Conservation (phyloP, 176 grass and related monocot species). For the Poa annua region DNA sequence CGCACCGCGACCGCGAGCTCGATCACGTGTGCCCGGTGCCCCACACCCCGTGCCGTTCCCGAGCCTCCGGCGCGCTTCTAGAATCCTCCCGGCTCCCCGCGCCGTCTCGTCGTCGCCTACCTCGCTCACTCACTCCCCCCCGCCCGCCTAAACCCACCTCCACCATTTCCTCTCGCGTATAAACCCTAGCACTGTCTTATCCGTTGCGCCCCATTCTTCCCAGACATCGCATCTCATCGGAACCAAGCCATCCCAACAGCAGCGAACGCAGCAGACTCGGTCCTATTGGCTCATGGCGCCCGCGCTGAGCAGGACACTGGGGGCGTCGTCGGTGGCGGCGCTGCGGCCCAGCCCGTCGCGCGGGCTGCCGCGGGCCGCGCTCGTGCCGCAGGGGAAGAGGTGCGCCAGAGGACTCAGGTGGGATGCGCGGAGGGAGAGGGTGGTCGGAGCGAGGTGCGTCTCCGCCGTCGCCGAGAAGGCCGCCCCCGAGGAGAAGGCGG, state of each 20-base stretch:
- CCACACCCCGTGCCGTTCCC: conserved; percentile 30
- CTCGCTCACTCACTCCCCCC: background rate
- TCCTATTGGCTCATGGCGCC: conserved; percentile 42
- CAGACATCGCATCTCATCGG: background rate
- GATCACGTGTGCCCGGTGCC: background rate
- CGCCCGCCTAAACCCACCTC: conserved; percentile 43
- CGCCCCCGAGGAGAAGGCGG: conserved; percentile 44
- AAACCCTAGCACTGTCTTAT: conserved; percentile 60
- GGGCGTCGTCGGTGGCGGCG: conserved; percentile 57
- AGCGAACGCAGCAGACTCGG: background rate
- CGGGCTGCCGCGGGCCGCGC: conserved; percentile 11
- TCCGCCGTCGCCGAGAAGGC: conserved; percentile 79
- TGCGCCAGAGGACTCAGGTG: conserved; percentile 54
- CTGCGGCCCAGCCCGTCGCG: conserved; percentile 43
- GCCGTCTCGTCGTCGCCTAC: conserved; percentile 26
- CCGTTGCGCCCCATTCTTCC: conserved; percentile 36
- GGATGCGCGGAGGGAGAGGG: conserved; percentile 43
- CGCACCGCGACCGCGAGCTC: conserved; percentile 23
- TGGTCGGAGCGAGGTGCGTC: conserved; percentile 56
- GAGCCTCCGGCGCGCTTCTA: conserved; percentile 39
- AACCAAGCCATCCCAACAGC: conserved; percentile 15
- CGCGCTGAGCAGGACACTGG: conserved; percentile 63
- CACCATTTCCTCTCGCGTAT: conserved; percentile 14
- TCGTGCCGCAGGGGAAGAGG: conserved; percentile 32
- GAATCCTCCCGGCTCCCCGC: conserved; percentile 43